phyloP scores from a whole-genome alignment of 208 protist species.

The Acanthamoeba castellanii region DNA sequence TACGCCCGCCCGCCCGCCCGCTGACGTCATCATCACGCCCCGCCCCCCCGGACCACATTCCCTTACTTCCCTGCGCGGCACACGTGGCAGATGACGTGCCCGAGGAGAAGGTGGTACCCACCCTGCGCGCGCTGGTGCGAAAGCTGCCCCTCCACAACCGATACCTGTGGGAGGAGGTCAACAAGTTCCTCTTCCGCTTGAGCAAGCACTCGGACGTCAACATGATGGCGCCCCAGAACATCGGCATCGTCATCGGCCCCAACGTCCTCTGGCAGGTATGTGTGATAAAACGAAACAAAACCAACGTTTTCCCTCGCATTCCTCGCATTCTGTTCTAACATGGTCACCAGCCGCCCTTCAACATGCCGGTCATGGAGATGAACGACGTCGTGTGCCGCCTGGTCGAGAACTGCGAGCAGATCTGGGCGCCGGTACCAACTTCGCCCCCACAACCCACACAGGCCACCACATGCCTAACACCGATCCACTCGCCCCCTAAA shows the following conservation, averaged over 20 bases:
- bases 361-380: slow-evolving; percentile 76
- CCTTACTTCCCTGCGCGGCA: not conserved
- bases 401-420: slow-evolving; percentile 54
- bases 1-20: not conserved
- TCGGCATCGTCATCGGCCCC: slow-evolving; percentile 75
- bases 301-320: no score
- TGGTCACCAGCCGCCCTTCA: slow-evolving; percentile 22
- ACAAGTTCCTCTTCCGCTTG: slow-evolving; percentile 65
- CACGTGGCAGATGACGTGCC: slow-evolving; percentile 19
- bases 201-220: slow-evolving; percentile 70
- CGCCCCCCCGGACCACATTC: no score
- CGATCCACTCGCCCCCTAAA: not conserved
- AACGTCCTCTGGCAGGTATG: slow-evolving; percentile 70
- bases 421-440: slow-evolving; percentile 48
- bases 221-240: slow-evolving; percentile 74
- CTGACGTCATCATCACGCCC: not conserved
- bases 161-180: slow-evolving; percentile 60
- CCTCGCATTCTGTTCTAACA: not conserved
- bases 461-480: no score
- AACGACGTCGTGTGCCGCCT: slow-evolving; percentile 57
- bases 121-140: slow-evolving; percentile 27
- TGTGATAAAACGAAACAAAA: no score
- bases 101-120: not conserved
- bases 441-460: no score
- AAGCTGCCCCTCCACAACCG: slow-evolving; percentile 67